These are phyloP conservation scores for Penicillium longicatenatum DNA, from an alignment of 495 filamentous ascomycete genomes.

Conservation along the genomic window DNA sequence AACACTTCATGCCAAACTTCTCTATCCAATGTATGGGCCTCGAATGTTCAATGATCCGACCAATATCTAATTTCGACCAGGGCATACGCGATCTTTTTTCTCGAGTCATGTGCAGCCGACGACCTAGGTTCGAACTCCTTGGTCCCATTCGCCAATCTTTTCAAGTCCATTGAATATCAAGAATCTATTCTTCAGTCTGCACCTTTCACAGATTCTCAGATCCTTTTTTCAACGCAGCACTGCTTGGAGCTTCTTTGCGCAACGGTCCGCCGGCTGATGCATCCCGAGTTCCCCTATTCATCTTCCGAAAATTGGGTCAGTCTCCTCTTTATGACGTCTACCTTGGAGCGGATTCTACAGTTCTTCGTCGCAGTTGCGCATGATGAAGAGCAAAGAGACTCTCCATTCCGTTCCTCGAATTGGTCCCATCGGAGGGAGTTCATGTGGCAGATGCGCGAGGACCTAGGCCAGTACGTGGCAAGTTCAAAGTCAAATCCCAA, in stretches of 20 bases:
- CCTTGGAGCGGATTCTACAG: constrained; percentile 27
- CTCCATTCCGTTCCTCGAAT: constrained; percentile 1
- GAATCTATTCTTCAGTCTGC: constrained; percentile 28
- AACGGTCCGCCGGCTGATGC: constrained; percentile 32
- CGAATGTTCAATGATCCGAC: neutral
- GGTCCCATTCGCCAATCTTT: constrained; percentile 2
- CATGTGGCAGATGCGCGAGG: constrained; percentile 30
- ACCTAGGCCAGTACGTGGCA: constrained; percentile 26
- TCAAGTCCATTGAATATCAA: constrained; percentile 15
- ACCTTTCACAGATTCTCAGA: constrained; percentile 29
- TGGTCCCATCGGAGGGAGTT: constrained; percentile 34
- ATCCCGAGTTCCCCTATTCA: constrained; percentile 27
- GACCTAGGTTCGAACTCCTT: neutral
- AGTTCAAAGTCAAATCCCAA: neutral
- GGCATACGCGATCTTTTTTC: constrained; percentile 33
- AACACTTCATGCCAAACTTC: constrained; percentile 25
- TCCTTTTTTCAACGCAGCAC: constrained; percentile 32
- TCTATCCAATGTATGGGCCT: constrained; percentile 26
- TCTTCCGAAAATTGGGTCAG: constrained; percentile 31
- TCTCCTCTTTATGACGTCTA: constrained; percentile 33
- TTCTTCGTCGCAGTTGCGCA: constrained; percentile 29
- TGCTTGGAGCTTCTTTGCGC: constrained; percentile 31
- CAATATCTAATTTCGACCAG: constrained; percentile 16
- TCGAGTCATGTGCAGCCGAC: constrained; percentile 26
- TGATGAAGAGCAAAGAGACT: constrained; percentile 17